Evolutionary conservation across 2,329 filamentous ascomycete species (phyloP), one percentile per base, ranked within the genome.

Genomic region (Penicillium concentricum): DNA sequence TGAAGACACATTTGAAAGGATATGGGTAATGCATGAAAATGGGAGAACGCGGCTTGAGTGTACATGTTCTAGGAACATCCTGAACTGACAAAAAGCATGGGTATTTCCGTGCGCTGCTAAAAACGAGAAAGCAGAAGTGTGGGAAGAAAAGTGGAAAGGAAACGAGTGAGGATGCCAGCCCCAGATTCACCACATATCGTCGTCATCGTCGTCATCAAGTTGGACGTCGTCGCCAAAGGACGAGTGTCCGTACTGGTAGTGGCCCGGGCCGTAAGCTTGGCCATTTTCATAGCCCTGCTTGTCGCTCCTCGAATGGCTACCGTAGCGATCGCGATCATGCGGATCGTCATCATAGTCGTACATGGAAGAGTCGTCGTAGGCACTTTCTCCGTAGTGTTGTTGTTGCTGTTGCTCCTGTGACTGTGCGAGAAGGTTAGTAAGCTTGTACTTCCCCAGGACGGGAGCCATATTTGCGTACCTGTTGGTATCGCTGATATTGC

Each of bases 281-380:
- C 73, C 72, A 56, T 73, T 73, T 50, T 77, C 74, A 58, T 75
- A 71, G 57, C 70, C 69, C 26, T 74, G 71, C 62, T 73, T 73
- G 52, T 69, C 72, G 42, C 70, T 67, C 54, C 72, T 68, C 34
- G 74, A 73, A 44, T 74, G 73, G 50, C 73, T 64, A 54, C 71
- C 68, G 61, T 76, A 72, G 42, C 65, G 67, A 63, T 72, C 72
- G 43, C 65, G 67, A 63, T 72, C 72, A 50, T 71, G 69, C 42
- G 67, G 67, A 61, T 77, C 75, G 59, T 78, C 74, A 42, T 80
- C 78, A 65, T 82, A 79, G 60, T 80, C 79, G 64, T 81, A 83
- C 66, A 78, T 79, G 59, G 81, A 77, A 52, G 78, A 75, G 58
- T 83, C 79, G 54, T 81, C 79, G 51, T 80, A 75, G 43, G 74